Evolutionary conservation across 208 protist genomes (phyloP), one percentile per base, ranked within the genome.

Genomic region (Trypanosoma mega): DNA sequence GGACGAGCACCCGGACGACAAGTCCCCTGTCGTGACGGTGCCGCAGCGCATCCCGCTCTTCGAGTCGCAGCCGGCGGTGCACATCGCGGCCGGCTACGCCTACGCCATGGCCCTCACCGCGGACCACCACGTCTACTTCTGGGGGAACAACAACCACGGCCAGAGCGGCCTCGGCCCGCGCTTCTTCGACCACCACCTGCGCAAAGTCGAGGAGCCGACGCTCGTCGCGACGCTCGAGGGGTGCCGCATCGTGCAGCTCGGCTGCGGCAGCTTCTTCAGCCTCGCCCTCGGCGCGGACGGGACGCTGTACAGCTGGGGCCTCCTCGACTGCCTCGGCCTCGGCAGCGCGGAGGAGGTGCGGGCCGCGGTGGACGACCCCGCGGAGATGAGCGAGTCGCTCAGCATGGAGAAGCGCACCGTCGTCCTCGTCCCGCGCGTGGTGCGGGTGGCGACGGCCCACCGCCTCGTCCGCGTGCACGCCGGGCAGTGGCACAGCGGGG

Each of bases 61-160:
- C 66, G 79, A 87, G 72, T 59, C 47, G 29, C 26, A 72, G 8
- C 82, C 74, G 5, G 85, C 74, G 14, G 41, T 79, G 50, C 63
- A 80, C 53, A 60, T 95, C 9, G 62, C 83, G 4, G 80, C 85
- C 0, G 89, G 89, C 39, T 95, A 92, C 69, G 82, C 89, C 11
- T 93, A 87, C 53, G 89, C 81, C 8, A 87, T 93, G 76, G 89
- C 89, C 12, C 63, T 95, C 34, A 78, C 74, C 33, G 58, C 62
- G 21, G 76, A 69, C 60, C 72, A 90, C 56, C 78, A 82, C 37
- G 89, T 95, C 2, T 93, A 88, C 75, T 93, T 91, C 48, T 95
- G 89, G 86, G 89, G 89, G 1, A 95, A 93, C 68, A 95, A 95
- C 73, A 95, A 93, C 68, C 89, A 95, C 73, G 83, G 83, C 26